Percentiles rank a stretch among this genome's conserved stretches.
Evolutionary conservation across 192 early-diverging fungal species (phyloP).

Genomic region (Podila epicladia): DNA sequence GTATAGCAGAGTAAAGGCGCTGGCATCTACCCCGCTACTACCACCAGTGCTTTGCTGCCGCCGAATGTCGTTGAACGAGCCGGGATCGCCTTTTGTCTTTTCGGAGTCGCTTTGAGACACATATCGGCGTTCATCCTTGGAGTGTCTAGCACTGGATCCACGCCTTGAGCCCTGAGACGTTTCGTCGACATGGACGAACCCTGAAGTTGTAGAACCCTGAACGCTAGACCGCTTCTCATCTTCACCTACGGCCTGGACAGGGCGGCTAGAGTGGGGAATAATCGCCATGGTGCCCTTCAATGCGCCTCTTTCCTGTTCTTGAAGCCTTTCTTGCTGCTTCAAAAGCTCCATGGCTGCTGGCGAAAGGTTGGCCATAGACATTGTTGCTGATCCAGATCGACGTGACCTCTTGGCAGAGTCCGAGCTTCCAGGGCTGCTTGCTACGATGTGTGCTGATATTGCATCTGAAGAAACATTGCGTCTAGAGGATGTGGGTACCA

Average conservation of each 20-base stretch:
- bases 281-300: not conserved
- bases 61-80: not conserved
- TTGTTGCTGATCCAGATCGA: conserved; percentile 12
- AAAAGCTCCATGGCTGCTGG: conserved; percentile 33
- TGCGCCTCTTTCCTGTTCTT: conserved; percentile 11
- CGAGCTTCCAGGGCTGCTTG: not conserved
- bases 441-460: not conserved
- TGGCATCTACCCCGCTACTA: conserved; percentile 32
- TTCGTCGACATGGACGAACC: not conserved
- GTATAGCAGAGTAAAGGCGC: conserved; percentile 42
- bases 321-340: conserved; percentile 29
- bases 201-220: not conserved
- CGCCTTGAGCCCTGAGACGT: not conserved
- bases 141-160: not conserved
- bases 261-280: not conserved
- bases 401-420: conserved; percentile 5
- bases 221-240: not conserved
- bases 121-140: not conserved
- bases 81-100: not conserved
- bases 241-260: not conserved
- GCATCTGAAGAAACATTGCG: not conserved
- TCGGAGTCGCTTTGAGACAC: not conserved
- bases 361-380: conserved; percentile 11
- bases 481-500: not conserved
- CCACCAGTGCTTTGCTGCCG: conserved; percentile 2